Conservation (phyloP, 2,329 filamentous ascomycete genomes). For the Xylariaceae sp. region DNA sequence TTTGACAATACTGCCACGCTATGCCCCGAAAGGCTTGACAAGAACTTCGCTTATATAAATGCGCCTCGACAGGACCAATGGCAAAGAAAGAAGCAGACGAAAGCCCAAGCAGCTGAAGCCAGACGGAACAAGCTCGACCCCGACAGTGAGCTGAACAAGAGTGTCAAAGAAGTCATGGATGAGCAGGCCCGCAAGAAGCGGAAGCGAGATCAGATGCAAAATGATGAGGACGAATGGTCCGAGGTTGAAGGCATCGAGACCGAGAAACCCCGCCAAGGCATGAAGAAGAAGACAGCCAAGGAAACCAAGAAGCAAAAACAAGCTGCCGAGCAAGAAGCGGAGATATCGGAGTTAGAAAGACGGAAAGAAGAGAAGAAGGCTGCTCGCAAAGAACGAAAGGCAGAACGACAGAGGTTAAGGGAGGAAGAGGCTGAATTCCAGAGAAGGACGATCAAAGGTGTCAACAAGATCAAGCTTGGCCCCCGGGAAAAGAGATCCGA, state of each 20-base stretch:
- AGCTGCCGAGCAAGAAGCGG: slow-evolving; percentile 36
- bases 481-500: slow-evolving; percentile 25
- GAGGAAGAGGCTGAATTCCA: slow-evolving; percentile 37
- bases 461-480: slow-evolving; percentile 31
- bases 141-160: slow-evolving; percentile 73
- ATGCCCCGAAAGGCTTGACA: slow-evolving; percentile 5
- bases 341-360: slow-evolving; percentile 37
- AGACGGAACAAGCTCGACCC: slow-evolving; percentile 89
- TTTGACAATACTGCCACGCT: not conserved
- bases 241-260: slow-evolving; percentile 49
- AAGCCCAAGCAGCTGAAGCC: slow-evolving; percentile 76
- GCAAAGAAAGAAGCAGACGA: slow-evolving; percentile 93
- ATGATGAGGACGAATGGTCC: slow-evolving; percentile 40
- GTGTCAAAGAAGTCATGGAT: slow-evolving; percentile 88
- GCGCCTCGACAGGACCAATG: slow-evolving; percentile 69
- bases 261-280: slow-evolving; percentile 61
- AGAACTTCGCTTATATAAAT: slow-evolving; percentile 11
- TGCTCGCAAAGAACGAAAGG: slow-evolving; percentile 39
- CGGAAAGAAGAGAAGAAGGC: slow-evolving; percentile 47
- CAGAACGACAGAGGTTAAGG: slow-evolving; percentile 34
- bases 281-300: slow-evolving; percentile 45
- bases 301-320: slow-evolving; percentile 44
- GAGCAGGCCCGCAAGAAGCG: slow-evolving; percentile 74
- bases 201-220: slow-evolving; percentile 51
- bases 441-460: slow-evolving; percentile 32